phyloP scores from a whole-genome alignment of 495 filamentous ascomycete species.

The Bathelium albidoporum region DNA sequence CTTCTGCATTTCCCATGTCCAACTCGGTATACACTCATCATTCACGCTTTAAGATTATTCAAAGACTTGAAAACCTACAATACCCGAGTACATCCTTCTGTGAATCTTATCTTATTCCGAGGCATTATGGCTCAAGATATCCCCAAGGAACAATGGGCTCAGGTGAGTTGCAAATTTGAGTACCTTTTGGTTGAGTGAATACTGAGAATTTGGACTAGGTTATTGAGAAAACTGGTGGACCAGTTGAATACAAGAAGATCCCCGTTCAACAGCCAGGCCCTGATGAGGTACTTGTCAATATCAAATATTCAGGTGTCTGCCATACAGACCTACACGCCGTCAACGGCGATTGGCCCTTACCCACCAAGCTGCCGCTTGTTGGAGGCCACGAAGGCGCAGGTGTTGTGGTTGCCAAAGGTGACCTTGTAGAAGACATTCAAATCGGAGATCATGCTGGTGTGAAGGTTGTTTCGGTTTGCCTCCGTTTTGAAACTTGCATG shows the following conservation, averaged over 20 bases:
- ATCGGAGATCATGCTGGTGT: conserved; percentile 71
- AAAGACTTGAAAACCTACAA: not conserved
- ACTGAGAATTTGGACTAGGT: conserved; percentile 24
- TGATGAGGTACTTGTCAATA: conserved; percentile 82
- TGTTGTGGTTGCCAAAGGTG: conserved; percentile 68
- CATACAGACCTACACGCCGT: conserved; percentile 74
- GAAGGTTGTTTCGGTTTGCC: conserved; percentile 35
- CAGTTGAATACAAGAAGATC: conserved; percentile 70
- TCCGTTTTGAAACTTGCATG: not conserved
- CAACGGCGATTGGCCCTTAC: conserved; percentile 80
- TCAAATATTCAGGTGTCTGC: conserved; percentile 89
- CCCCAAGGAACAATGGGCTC: conserved; percentile 74
- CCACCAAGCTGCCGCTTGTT: conserved; percentile 70
- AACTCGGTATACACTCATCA: not conserved
- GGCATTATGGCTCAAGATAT: conserved; percentile 28
- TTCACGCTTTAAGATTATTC: not conserved
- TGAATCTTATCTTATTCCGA: not conserved
- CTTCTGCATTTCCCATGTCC: not conserved
- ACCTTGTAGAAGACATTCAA: conserved; percentile 59
- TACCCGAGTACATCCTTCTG: not conserved
- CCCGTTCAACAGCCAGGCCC: conserved; percentile 64
- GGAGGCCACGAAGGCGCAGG: conserved; percentile 91
- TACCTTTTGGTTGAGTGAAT: not conserved
- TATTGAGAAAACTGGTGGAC: conserved; percentile 64
- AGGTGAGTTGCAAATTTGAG: conserved; percentile 34